Percentiles rank a stretch among this genome's conserved stretches.
Evolutionary conservation across 2,329 filamentous ascomycete genomes (phyloP).

Genomic region (Pseudopithomyces maydicus): DNA sequence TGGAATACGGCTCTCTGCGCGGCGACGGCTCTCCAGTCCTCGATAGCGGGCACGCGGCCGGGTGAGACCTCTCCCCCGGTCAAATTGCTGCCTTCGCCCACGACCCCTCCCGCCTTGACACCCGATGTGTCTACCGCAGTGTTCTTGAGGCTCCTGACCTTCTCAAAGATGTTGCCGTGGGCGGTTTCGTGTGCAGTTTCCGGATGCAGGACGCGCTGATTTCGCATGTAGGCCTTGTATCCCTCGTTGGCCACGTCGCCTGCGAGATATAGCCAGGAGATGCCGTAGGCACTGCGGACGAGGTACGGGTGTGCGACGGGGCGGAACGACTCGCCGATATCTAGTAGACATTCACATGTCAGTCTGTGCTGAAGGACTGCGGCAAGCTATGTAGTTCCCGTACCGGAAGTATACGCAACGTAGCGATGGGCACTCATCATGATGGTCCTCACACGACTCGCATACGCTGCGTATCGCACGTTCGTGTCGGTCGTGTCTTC

Average conservation of each 20-base stretch:
- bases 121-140: conserved; percentile 25
- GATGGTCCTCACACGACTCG: conserved; percentile 81
- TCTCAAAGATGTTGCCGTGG: conserved; percentile 41
- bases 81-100: conserved; percentile 16
- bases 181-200: conserved; percentile 39
- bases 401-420: conserved; percentile 86
- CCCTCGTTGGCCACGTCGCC: conserved; percentile 93
- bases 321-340: conserved; percentile 95
- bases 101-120: conserved; percentile 22
- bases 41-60: conserved; percentile 69
- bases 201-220: conserved; percentile 76
- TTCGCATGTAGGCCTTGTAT: conserved; percentile 90
- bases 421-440: conserved; percentile 91
- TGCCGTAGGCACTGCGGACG: conserved; percentile 81
- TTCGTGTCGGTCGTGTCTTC: conserved; percentile 83
- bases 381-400: not conserved
- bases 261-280: conserved; percentile 90
- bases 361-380: not conserved
- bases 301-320: conserved; percentile 86
- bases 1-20: conserved; percentile 90
- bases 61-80: conserved; percentile 34
- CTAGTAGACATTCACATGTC: not conserved
- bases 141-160: conserved; percentile 30
- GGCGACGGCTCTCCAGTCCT: conserved; percentile 92
- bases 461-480: conserved; percentile 92